These are phyloP conservation scores for Pseudodiploospora longispora DNA, from an alignment of 2,329 filamentous ascomycete species.

Conservation along the genomic window DNA sequence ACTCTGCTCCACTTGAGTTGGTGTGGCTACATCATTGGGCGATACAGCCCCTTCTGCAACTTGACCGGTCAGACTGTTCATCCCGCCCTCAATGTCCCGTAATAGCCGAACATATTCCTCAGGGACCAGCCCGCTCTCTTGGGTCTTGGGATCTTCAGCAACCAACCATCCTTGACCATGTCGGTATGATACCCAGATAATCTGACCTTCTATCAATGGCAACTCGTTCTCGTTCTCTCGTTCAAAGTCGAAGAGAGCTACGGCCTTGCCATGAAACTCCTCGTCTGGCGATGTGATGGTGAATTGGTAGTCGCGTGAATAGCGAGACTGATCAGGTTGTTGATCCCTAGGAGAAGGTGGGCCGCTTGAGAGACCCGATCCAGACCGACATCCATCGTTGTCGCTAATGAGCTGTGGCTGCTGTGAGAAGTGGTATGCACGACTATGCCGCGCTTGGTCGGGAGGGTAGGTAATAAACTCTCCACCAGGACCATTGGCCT, in stretches of 20 bases:
- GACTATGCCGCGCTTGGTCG: constrained; percentile 52
- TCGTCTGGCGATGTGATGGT: constrained; percentile 93
- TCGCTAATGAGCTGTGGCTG: constrained; percentile 39
- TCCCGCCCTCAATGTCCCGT: constrained; percentile 85
- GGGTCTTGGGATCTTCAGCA: constrained; percentile 89
- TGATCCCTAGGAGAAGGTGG: constrained; percentile 50
- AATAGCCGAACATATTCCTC: constrained; percentile 93
- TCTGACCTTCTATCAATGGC: constrained; percentile 84
- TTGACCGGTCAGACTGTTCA: constrained; percentile 62
- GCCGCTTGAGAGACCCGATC: constrained; percentile 51
- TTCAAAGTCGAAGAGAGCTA: constrained; percentile 91
- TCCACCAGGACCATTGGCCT: constrained; percentile 68
- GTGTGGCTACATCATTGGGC: constrained; percentile 51
- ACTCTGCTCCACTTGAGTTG: constrained; percentile 51
- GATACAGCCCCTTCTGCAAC: constrained; percentile 42
- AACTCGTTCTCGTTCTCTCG: constrained; percentile 96
- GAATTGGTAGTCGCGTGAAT: constrained; percentile 88
- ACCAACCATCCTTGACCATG: constrained; percentile 97
- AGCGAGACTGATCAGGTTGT: constrained; percentile 65
- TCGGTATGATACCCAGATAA: constrained; percentile 92
- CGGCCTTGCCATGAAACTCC: constrained; percentile 94
- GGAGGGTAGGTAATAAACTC: constrained; percentile 74
- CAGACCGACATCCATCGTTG: constrained; percentile 42
- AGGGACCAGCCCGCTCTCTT: constrained; percentile 87
- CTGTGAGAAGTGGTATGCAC: constrained; percentile 34